Percentiles rank a stretch among this genome's conserved stretches.
Conservation (phyloP, 192 early-diverging fungal species). For the Chytriomyces sp. region DNA sequence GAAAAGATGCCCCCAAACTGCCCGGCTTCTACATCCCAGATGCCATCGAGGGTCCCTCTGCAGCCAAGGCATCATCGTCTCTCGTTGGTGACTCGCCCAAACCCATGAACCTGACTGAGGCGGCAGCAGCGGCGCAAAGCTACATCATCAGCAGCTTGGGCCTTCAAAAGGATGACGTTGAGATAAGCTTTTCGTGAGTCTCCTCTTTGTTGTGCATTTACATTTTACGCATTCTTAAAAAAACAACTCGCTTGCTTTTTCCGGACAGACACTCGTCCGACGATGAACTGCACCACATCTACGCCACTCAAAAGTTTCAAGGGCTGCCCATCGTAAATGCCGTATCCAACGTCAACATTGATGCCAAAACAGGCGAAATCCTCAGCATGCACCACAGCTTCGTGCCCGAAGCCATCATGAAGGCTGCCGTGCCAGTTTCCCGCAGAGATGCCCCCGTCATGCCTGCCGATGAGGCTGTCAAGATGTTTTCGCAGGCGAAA, state of each 20-base stretch:
- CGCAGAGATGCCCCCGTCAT: background rate
- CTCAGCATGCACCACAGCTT: conserved; percentile 8
- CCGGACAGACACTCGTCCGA: no score
- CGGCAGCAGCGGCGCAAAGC: background rate
- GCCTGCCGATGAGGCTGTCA: conserved; percentile 12
- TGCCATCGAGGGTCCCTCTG: background rate
- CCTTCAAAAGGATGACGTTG: background rate
- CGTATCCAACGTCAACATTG: conserved; percentile 80
- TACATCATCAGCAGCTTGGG: background rate
- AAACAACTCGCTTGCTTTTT: no score
- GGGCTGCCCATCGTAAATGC: conserved; percentile 73
- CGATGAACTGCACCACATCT: conserved; percentile 56
- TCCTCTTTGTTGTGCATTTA: no score
- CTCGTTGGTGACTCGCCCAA: background rate
- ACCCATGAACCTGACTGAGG: background rate
- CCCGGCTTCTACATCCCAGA: background rate
- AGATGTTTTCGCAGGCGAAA: conserved; percentile 6
- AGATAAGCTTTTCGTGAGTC: background rate
- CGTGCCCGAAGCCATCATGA: background rate
- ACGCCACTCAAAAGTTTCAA: conserved; percentile 66
- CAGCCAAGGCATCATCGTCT: background rate
- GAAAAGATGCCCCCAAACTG: background rate
- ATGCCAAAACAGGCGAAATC: conserved; percentile 50
- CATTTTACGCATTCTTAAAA: no score
- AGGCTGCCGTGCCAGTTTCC: background rate